These are phyloP conservation scores for Cicer chorassanicum DNA, from an alignment of 306 rosid genomes.

Conservation along the genomic window DNA sequence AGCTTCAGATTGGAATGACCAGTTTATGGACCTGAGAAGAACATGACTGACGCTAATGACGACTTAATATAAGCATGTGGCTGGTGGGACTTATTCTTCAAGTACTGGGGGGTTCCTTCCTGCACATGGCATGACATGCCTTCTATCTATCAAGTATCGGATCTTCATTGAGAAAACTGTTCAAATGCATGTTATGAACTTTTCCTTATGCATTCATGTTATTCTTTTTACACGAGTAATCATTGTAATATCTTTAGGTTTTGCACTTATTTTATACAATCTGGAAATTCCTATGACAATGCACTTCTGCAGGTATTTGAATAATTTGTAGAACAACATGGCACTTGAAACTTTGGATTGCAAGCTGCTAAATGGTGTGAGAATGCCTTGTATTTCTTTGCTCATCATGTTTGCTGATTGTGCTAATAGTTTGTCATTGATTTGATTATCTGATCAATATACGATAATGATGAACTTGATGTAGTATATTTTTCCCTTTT, in stretches of 20 bases:
- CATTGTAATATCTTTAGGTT: conserved; percentile 36
- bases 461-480: conserved; percentile 7
- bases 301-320: conserved; percentile 47
- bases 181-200: conserved; percentile 48
- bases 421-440: conserved; percentile 20
- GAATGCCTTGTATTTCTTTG: conserved; percentile 18
- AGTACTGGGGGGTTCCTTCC: conserved; percentile 53
- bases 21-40: conserved; percentile 47
- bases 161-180: conserved; percentile 52
- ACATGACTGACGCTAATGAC: conserved; percentile 53
- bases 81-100: conserved; percentile 51
- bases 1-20: conserved; percentile 68
- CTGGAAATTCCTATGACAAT: conserved; percentile 41
- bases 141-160: conserved; percentile 55
- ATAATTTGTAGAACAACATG: conserved; percentile 49
- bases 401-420: conserved; percentile 17
- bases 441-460: background rate
- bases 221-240: conserved; percentile 34
- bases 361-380: conserved; percentile 7
- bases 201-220: conserved; percentile 38
- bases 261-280: conserved; percentile 42
- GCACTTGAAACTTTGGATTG: conserved; percentile 37
- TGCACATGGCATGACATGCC: conserved; percentile 63
- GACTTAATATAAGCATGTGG: conserved; percentile 54
- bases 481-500: background rate